phyloP scores from a whole-genome alignment of 768 basidiomycete species.

The Sistotremastrum suecicum region DNA sequence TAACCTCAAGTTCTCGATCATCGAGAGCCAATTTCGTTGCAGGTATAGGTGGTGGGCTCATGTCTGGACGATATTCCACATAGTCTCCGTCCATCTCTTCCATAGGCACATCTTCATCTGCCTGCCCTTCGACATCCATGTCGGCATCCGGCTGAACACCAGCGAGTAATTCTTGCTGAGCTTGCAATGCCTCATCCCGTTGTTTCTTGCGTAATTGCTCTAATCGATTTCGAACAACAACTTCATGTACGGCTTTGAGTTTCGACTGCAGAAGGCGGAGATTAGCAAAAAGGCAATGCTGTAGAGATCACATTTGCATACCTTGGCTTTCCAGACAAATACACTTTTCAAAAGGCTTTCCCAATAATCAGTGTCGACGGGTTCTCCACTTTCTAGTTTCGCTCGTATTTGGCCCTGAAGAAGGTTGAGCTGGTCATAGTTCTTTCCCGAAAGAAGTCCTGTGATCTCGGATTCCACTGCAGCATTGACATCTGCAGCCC shows the following conservation, averaged over 20 bases:
- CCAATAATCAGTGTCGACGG: constrained; percentile 97
- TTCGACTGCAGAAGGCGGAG: constrained; percentile 46
- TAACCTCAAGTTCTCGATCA: constrained; percentile 68
- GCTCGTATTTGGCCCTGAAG: constrained; percentile 79
- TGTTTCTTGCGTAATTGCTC: constrained; percentile 94
- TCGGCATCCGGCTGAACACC: constrained; percentile 38
- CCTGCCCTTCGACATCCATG: constrained; percentile 18
- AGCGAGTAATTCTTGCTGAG: constrained; percentile 80
- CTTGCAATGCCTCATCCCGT: constrained; percentile 88
- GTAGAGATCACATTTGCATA: constrained; percentile 16
- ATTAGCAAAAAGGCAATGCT: constrained; percentile 1
- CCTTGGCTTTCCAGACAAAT: constrained; percentile 95
- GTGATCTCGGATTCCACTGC: constrained; percentile 82
- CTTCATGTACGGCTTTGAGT: constrained; percentile 83
- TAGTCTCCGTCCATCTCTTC: constrained; percentile 43
- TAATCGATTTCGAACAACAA: constrained; percentile 89
- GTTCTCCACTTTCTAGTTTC: constrained; percentile 85
- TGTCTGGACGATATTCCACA: constrained; percentile 56
- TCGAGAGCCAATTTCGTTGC: constrained; percentile 57
- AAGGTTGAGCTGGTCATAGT: constrained; percentile 66
- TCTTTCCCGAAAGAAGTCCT: constrained; percentile 68
- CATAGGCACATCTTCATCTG: constrained; percentile 16
- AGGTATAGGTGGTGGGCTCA: constrained; percentile 74
- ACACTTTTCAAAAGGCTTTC: constrained; percentile 83
- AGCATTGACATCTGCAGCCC: constrained; percentile 37